Conservation (phyloP, 1,284 basidiomycete genomes). For the Cutaneotrichosporon sp. region DNA sequence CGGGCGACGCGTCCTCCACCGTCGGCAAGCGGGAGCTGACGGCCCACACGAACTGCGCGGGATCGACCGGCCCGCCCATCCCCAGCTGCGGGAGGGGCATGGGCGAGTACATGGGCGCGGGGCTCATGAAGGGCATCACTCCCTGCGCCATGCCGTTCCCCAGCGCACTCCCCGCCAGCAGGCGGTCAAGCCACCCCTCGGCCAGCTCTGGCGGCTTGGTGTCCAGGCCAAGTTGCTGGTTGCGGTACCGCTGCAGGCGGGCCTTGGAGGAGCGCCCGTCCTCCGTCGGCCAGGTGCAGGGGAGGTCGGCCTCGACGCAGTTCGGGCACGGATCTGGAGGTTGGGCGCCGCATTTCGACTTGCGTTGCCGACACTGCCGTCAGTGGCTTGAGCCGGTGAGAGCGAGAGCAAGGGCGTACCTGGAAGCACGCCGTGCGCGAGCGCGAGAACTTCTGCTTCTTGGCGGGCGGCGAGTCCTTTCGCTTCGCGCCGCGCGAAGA, state of each 20-base stretch:
- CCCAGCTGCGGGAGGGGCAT: neutral
- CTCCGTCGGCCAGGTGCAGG: constrained; percentile 31
- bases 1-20: constrained; percentile 32
- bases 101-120: neutral
- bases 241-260: constrained; percentile 23
- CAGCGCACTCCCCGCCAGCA: constrained; percentile 9
- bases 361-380: constrained; percentile 30
- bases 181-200: constrained; percentile 20
- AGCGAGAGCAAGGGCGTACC: constrained; percentile 5
- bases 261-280: constrained; percentile 33
- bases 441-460: constrained; percentile 33
- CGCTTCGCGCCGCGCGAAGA: constrained; percentile 4
- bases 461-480: constrained; percentile 16
- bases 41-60: constrained; percentile 36
- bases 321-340: constrained; percentile 34
- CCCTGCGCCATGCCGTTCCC: too few relatives aligned
- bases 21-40: constrained; percentile 31
- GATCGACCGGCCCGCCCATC: constrained; percentile 21
- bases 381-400: constrained; percentile 1
- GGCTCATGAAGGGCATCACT: neutral
- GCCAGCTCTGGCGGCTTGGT: neutral
- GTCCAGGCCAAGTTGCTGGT: neutral
- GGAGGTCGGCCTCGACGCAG: constrained; percentile 29
- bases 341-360: constrained; percentile 31
- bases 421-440: constrained; percentile 25